Evolutionary conservation across 1,139 yeast species (phyloP), one percentile per base, ranked within the genome.

Genomic region (Yamadazyma conglobata): DNA sequence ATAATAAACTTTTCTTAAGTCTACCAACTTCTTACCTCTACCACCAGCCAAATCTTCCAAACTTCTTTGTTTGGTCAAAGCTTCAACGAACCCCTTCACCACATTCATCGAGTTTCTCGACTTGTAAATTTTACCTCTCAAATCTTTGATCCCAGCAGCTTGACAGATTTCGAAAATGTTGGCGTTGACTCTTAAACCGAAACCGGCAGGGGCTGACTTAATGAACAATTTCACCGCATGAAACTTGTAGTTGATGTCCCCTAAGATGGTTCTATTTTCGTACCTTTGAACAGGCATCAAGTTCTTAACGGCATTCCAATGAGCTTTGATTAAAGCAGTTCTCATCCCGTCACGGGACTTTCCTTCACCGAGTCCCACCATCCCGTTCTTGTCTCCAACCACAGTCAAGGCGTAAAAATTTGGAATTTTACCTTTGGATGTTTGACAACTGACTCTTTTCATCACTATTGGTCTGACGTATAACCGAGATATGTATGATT

Each of bases 351-450:
- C 81, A 47, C 88, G 70, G 36, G 91, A 89, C 52, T 86, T 86
- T 37, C 98, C 99, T 58, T 88, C 95, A 33, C 98, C 99, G 30
- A 89, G 67, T 26, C 98, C 98, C 39, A 89, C 69, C 80, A 88
- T 85, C 41, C 99, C 99, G 43, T 84, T 82, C 37, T 79, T 74
- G 58, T 93, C 95, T 27, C 99, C 99, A 6, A 84, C 96, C 24
- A 89, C 86, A 7, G 89, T 93, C 49, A 91, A 60, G 1, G 89
- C 84, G 56, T 86, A 91, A 56, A 79, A 83, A 28, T 88, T 79
- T 28, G 83, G 79, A 44, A 87, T 86, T 56, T 89, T 91, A 54
- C 98, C 98, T 67, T 88, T 86, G 28, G 89, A 78, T 2, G 97
- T 91, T 70, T 88, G 95, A 55, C 89, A 87, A 34, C 89, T 82